Evolutionary conservation across 2,329 filamentous ascomycete species (phyloP), one percentile per base, ranked within the genome.

Genomic region (Ploettnerulaceae sp.): DNA sequence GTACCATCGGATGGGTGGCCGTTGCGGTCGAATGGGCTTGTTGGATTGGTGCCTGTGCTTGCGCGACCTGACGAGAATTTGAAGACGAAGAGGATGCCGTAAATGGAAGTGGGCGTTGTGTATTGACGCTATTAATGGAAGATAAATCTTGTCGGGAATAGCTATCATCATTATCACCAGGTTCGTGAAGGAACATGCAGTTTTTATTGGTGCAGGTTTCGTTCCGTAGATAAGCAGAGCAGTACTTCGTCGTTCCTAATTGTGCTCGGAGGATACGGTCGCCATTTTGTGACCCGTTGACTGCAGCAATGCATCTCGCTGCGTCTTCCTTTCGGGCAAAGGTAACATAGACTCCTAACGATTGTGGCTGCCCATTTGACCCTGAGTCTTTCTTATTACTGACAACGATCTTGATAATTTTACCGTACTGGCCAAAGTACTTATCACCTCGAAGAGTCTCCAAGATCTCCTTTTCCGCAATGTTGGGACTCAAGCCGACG

Each of bases 391-490:
- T 76, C 50, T 76, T 88, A 67, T 95, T 95, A 73, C 90, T 97
- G 56, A 98, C 95, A 45, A 95, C 95, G 47, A 98, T 97, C 68
- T 98, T 98, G 64, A 95, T 86, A 58, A 98, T 98, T 63, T 91
- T 93, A 58, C 93, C 93, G 64, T 98, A 98, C 67, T 98, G 93
- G 5, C 93, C 93, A 61, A 98, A 98, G 65, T 96, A 98, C 61
- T 96, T 86, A 38, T 82, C 81, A 52, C 90, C 90, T 47, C 94
- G 83, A 36, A 98, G 72, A 0, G 90, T 96, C 66, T 91, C 88
- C 36, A 97, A 76, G 3, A 98, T 74, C 58, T 91, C 88, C 64
- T 97, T 90, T 68, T 98, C 93, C 54, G 88, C 84, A 52, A 94
- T 88, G 25, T 85, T 90, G 9, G 93, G 93, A 53, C 87, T 94